phyloP scores from a whole-genome alignment of 805 yeast species.

The Lachancea fermentati region DNA sequence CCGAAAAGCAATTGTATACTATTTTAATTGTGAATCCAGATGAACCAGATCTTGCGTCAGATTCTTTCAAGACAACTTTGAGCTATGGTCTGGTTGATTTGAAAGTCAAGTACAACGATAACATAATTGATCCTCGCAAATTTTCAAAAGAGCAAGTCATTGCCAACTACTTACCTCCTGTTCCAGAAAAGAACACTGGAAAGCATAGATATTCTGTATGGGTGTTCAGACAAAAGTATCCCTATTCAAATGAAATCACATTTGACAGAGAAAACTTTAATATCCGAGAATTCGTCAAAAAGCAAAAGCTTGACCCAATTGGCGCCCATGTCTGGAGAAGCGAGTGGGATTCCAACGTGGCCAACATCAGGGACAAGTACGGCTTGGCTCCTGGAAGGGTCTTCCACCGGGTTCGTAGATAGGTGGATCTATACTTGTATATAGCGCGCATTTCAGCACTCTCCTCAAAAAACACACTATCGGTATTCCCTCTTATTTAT shows the following conservation, averaged over 20 bases:
- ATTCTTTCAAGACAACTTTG: constrained; percentile 64
- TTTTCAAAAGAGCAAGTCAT: constrained; percentile 37
- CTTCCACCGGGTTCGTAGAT: constrained; percentile 53
- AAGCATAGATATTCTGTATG: constrained; percentile 80
- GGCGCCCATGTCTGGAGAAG: constrained; percentile 94
- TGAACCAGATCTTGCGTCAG: constrained; percentile 66
- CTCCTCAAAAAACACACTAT: neutral
- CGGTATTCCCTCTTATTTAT: neutral
- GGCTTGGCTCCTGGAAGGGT: constrained; percentile 74
- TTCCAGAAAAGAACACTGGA: constrained; percentile 84
- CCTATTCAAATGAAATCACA: constrained; percentile 11
- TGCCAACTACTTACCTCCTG: constrained; percentile 71
- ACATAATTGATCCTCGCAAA: constrained; percentile 41
- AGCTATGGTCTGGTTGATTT: constrained; percentile 76
- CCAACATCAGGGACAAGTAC: constrained; percentile 59
- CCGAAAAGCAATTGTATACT: constrained; percentile 55
- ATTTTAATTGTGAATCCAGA: constrained; percentile 87
- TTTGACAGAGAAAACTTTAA: constrained; percentile 51
- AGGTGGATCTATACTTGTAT: neutral
- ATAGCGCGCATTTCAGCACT: neutral
- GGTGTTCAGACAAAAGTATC: constrained; percentile 71
- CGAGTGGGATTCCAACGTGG: constrained; percentile 70
- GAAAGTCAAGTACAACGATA: constrained; percentile 48
- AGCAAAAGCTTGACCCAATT: constrained; percentile 58
- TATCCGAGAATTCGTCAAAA: constrained; percentile 59